Conservation (phyloP, 2,329 filamentous ascomycete species). For the Colletotrichum caudatum region DNA sequence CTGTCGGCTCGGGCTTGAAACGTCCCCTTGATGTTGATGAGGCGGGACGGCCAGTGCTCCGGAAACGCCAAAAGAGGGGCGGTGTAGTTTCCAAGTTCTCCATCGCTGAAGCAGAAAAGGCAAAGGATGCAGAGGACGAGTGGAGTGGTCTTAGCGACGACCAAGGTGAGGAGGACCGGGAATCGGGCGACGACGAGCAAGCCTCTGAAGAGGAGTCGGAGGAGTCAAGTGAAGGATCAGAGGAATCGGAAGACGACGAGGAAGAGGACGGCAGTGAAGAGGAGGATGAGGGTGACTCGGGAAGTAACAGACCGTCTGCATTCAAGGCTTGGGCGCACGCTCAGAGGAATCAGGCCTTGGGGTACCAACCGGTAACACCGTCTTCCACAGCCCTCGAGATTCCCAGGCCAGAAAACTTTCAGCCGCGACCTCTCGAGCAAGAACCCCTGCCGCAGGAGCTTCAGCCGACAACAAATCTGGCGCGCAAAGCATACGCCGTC, state of each 20-base stretch:
- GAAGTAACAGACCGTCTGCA: conserved; percentile 65
- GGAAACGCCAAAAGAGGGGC: conserved; percentile 82
- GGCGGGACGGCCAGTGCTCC: conserved; percentile 83
- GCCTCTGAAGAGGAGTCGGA: conserved; percentile 48
- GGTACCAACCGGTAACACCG: conserved; percentile 65
- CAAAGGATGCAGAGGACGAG: conserved; percentile 47
- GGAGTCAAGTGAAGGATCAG: conserved; percentile 43
- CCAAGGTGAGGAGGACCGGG: conserved; percentile 8
- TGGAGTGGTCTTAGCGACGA: conserved; percentile 43
- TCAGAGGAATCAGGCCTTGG: conserved; percentile 86
- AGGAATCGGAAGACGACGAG: conserved; percentile 47
- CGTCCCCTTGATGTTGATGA: conserved; percentile 85
- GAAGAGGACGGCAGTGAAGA: conserved; percentile 50
- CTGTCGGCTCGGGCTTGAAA: conserved; percentile 84
- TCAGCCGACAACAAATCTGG: conserved; percentile 68
- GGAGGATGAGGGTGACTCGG: conserved; percentile 48
- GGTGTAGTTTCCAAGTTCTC: conserved; percentile 68
- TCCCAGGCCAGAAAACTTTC: conserved; percentile 71
- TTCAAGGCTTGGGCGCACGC: conserved; percentile 96
- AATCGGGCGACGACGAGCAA: conserved; percentile 31
- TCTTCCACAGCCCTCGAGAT: conserved; percentile 60
- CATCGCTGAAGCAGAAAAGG: conserved; percentile 54
- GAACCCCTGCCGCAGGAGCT: conserved; percentile 78
- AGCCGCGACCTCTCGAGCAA: conserved; percentile 74
- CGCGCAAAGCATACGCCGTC: conserved; percentile 82